phyloP scores from a whole-genome alignment of 768 basidiomycete genomes.

The Mycena haematopus region DNA sequence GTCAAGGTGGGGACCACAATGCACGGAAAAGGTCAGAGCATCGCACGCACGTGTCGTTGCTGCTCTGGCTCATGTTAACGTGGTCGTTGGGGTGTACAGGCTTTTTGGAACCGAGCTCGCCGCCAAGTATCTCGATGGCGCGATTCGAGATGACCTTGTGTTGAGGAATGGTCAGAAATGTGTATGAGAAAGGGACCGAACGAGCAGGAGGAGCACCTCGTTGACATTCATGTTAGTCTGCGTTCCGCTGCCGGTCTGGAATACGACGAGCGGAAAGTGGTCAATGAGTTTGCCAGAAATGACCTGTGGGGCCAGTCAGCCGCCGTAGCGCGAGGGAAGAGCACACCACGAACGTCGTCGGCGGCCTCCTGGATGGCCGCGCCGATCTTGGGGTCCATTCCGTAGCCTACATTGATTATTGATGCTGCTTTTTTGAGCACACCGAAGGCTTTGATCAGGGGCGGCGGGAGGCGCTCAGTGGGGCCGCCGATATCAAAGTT shows the following conservation, averaged over 20 bases:
- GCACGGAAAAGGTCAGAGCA: not conserved
- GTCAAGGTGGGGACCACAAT: not conserved
- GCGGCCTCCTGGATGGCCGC: conserved; percentile 91
- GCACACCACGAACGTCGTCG: conserved; percentile 72
- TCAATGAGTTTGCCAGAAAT: conserved; percentile 94
- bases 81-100: conserved; percentile 99
- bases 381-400: conserved; percentile 86
- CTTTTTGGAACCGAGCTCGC: conserved; percentile 92
- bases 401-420: conserved; percentile 87
- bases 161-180: not conserved
- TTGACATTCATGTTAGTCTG: conserved; percentile 99
- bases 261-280: conserved; percentile 98
- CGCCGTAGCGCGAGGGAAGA: not conserved
- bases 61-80: conserved; percentile 98
- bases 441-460: conserved; percentile 98
- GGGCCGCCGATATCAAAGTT: conserved; percentile 99
- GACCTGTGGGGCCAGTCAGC: conserved; percentile 61
- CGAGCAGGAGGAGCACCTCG: conserved; percentile 59
- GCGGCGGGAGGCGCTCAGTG: conserved; percentile 89
- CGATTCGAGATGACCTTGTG: conserved; percentile 94
- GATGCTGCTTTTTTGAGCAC: conserved; percentile 97
- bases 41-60: conserved; percentile 91
- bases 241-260: conserved; percentile 98
- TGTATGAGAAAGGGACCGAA: not conserved
- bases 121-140: conserved; percentile 96